Conservation (phyloP, 139 green algal genomes). For the Astrephomene gubernaculifera region DNA sequence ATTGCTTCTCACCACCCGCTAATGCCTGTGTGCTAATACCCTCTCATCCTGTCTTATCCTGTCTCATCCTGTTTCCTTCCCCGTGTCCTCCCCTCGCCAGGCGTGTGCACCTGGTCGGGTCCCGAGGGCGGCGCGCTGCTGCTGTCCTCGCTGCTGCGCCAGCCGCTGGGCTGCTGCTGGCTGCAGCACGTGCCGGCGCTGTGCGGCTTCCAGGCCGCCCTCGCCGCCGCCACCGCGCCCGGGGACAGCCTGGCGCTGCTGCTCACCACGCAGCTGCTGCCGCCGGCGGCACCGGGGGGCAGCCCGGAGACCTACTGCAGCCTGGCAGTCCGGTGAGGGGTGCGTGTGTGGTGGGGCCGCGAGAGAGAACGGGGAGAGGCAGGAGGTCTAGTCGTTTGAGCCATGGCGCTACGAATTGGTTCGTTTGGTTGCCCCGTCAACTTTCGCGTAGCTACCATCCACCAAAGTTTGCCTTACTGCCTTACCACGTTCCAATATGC, state of each 20-base stretch:
- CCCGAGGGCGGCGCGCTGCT: slow-evolving; percentile 59
- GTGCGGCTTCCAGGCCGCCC: slow-evolving; percentile 33
- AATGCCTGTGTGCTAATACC: too few relatives aligned
- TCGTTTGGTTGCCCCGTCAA: too few relatives aligned
- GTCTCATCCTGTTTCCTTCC: too few relatives aligned
- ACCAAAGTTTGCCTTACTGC: too few relatives aligned
- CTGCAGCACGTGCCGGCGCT: slow-evolving; percentile 52
- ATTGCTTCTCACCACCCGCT: too few relatives aligned
- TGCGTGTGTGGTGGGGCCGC: too few relatives aligned
- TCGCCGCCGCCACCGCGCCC: slow-evolving; percentile 25
- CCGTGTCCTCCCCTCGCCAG: slow-evolving; percentile 8
- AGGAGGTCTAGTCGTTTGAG: too few relatives aligned
- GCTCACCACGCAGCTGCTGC: slow-evolving; percentile 50
- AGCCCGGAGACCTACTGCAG: neutral
- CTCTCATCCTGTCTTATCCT: too few relatives aligned
- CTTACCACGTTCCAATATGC: too few relatives aligned
- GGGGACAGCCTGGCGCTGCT: slow-evolving; percentile 43
- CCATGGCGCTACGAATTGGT: too few relatives aligned
- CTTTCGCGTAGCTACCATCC: too few relatives aligned
- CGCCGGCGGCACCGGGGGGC: neutral
- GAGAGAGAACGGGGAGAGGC: too few relatives aligned
- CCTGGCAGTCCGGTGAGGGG: slow-evolving; percentile 9
- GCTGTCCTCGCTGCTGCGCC: slow-evolving; percentile 64
- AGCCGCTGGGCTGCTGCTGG: slow-evolving; percentile 49
- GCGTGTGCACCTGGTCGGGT: slow-evolving; percentile 55